Base-by-base conservation (phyloP, 2,329 filamentous ascomycete genomes). In the Fusarium sp. region DNA sequence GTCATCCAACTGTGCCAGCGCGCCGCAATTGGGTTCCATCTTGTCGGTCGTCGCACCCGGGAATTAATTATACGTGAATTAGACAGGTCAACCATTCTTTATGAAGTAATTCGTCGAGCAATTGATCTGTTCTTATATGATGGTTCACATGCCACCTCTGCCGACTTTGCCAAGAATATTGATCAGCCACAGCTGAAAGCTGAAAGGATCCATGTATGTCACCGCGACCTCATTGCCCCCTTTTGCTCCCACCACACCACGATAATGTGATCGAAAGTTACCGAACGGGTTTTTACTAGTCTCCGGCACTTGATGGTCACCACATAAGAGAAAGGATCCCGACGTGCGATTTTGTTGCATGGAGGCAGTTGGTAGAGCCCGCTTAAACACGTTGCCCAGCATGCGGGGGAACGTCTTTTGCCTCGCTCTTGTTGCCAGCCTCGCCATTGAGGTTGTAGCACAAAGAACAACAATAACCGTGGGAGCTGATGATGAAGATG, bases 1-100 rank as follows among this genome's bases (percentile, higher is more conserved):
- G 50, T 66, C 65, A 29, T 62, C 40, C 13, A 73, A 16, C 4
- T 58, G 18, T 18, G 16, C 13, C 54, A 56, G 64, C 25, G 23
- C 14, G 2, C 49, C 54, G 25, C 61, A 73, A 20, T 64, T 18
- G 40, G 14, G 25, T 6, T 23, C 38, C 2, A 29, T 29, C 42
- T 54, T 64, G 13, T 38, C 16, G 13, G n/a, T 49, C 18, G n/a
- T 42, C 9, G 36, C 11, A 10, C 5, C 5, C 2, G 1, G 29
- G 11, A 3, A 3, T 33, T 4, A 34, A 14, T 33, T 51, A 1
- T 6, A 29, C 4, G n/a, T 20, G 14, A n/a, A 10, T 10, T 7
- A 4, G 8, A 27, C 4, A 18, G 18, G n/a, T 59, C 13, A 55
- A 11, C 6, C 9, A 44, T 10, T 51, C 13, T 67, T 54, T 25